These are phyloP conservation scores for Trichosanthes truncata DNA, from an alignment of 306 rosid genomes.

Conservation along the genomic window DNA sequence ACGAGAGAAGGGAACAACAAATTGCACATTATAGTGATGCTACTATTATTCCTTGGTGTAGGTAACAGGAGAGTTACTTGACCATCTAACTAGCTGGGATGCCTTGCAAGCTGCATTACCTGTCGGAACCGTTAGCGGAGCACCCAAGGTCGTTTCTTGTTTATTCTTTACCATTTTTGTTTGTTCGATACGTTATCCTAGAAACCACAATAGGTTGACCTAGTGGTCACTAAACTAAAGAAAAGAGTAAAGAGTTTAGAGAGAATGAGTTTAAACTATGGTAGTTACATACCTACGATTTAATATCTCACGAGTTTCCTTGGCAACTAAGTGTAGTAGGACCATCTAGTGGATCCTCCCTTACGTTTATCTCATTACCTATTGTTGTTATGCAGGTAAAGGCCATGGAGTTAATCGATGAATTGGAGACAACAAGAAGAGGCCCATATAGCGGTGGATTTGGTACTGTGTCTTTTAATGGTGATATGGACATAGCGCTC, in stretches of 20 bases:
- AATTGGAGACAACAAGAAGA: slow-evolving; percentile 53
- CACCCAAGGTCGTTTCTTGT: slow-evolving; percentile 57
- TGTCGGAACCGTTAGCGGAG: slow-evolving; percentile 83
- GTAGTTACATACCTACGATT: not conserved
- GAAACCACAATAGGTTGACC: not conserved
- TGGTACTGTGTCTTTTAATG: slow-evolving; percentile 49
- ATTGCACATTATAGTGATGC: not conserved
- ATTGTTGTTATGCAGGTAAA: slow-evolving; percentile 37
- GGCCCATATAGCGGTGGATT: slow-evolving; percentile 83
- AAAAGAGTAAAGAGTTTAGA: not conserved
- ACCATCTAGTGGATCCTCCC: not conserved
- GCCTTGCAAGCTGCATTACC: slow-evolving; percentile 70
- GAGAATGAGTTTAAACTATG: not conserved
- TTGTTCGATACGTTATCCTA: not conserved
- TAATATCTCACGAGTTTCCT: not conserved
- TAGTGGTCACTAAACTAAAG: not conserved
- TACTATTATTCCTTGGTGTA: slow-evolving; percentile 16
- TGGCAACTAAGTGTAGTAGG: not conserved
- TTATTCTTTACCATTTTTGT: not conserved
- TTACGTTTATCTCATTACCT: not conserved
- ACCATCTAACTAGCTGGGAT: slow-evolving; percentile 65
- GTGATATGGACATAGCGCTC: slow-evolving; percentile 73
- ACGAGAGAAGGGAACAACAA: not conserved
- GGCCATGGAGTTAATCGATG: slow-evolving; percentile 80
- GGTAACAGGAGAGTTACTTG: slow-evolving; percentile 70